These are phyloP conservation scores for Ammopiptanthus mongolicus DNA, from an alignment of 306 rosid species.

Conservation along the genomic window DNA sequence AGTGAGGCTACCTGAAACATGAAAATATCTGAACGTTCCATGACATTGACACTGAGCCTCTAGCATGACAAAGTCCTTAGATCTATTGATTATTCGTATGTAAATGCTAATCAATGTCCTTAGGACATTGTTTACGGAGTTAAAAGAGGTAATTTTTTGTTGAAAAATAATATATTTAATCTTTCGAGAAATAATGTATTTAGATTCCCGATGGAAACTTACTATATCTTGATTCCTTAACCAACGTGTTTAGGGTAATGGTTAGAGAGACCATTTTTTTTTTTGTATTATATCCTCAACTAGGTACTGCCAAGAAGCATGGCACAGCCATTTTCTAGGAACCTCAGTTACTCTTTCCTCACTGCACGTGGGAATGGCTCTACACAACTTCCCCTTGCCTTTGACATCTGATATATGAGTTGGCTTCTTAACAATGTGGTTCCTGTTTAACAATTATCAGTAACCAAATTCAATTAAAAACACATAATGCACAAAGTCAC, in stretches of 20 bases:
- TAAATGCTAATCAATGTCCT: no score
- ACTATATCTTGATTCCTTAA: no score
- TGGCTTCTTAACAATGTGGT: conserved; percentile 11
- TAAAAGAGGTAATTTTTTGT: no score
- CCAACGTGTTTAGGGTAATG: no score
- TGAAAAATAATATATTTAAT: no score
- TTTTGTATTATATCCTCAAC: neutral
- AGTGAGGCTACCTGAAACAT: neutral
- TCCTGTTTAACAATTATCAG: neutral
- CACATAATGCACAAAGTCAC: conserved; percentile 9
- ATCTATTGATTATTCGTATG: neutral
- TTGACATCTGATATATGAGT: conserved; percentile 22
- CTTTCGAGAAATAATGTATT: no score
- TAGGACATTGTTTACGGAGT: no score
- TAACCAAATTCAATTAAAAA: conserved; percentile 2
- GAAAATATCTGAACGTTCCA: neutral
- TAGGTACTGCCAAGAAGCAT: neutral
- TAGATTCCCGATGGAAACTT: no score
- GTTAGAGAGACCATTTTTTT: no score
- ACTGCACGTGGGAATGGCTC: conserved; percentile 10
- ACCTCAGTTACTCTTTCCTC: neutral
- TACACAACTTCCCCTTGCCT: neutral
- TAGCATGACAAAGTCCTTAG: neutral
- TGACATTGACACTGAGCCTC: neutral
- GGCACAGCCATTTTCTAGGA: conserved; percentile 1